Conservation (phyloP, 495 filamentous ascomycete species). For the Aspergillus funiculosus region DNA sequence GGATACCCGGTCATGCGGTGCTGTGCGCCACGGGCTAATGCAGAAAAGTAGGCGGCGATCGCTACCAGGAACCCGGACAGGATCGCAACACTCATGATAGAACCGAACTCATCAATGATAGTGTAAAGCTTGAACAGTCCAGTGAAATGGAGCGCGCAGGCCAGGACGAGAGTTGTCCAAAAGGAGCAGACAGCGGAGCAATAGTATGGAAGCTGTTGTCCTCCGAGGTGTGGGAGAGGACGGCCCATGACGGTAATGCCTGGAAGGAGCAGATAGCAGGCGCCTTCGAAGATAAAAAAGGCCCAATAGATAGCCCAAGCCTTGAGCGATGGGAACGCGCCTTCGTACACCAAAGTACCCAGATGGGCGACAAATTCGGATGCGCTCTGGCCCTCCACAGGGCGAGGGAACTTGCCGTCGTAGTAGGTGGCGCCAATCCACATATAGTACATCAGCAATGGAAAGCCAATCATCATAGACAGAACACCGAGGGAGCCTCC, state of each 20-base stretch:
- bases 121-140: constrained; percentile 88
- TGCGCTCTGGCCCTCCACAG: constrained; percentile 57
- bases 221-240: constrained; percentile 72
- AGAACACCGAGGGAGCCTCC: constrained; percentile 72
- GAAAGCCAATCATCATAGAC: constrained; percentile 88
- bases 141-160: constrained; percentile 64
- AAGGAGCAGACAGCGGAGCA: constrained; percentile 85
- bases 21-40: constrained; percentile 68
- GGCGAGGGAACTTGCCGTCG: constrained; percentile 70
- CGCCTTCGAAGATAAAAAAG: constrained; percentile 78
- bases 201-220: constrained; percentile 84
- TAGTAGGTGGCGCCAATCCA: constrained; percentile 95
- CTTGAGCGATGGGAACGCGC: constrained; percentile 70
- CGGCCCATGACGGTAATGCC: constrained; percentile 81
- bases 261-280: constrained; percentile 75
- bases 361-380: constrained; percentile 63
- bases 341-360: constrained; percentile 63
- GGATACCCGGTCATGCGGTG: constrained; percentile 90
- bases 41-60: constrained; percentile 78
- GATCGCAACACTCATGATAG: constrained; percentile 85
- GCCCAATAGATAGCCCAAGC: constrained; percentile 92
- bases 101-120: constrained; percentile 91
- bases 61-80: constrained; percentile 76
- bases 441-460: constrained; percentile 96
- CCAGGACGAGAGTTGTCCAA: constrained; percentile 73